phyloP scores from a whole-genome alignment of 2,329 filamentous ascomycete species.

The Scedosporium dehoogii region DNA sequence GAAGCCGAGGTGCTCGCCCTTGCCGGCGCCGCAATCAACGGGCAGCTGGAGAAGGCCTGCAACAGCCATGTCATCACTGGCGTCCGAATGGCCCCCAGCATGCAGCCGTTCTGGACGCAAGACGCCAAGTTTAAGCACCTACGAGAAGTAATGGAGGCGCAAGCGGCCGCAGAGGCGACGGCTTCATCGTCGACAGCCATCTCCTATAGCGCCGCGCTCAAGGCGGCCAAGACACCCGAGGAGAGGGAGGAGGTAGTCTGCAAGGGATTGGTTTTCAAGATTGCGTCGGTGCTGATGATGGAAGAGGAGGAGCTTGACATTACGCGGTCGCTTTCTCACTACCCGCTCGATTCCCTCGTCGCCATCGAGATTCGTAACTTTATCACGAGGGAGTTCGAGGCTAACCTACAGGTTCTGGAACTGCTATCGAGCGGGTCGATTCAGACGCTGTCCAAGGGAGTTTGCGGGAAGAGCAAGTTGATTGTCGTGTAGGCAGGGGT shows the following conservation, averaged over 20 bases:
- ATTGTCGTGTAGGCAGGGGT: neutral
- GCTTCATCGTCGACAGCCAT: conserved; percentile 17
- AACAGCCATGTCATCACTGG: conserved; percentile 44
- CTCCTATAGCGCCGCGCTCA: conserved; percentile 33
- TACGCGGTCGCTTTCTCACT: conserved; percentile 19
- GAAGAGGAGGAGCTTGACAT: conserved; percentile 38
- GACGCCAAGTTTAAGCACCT: conserved; percentile 46
- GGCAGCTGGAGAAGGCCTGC: conserved; percentile 29
- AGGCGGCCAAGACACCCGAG: conserved; percentile 28
- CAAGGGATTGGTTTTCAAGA: conserved; percentile 34
- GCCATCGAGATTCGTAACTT: conserved; percentile 41
- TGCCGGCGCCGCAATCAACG: conserved; percentile 38
- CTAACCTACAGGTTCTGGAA: conserved; percentile 42
- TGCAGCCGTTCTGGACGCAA: conserved; percentile 41
- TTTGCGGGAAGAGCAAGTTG: conserved; percentile 36
- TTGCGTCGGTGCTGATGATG: conserved; percentile 38
- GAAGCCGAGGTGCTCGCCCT: conserved; percentile 45
- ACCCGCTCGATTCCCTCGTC: conserved; percentile 35
- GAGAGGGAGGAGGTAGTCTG: conserved; percentile 36
- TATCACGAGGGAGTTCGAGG: conserved; percentile 38
- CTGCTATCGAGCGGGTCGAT: conserved; percentile 40
- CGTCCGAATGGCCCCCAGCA: conserved; percentile 34
- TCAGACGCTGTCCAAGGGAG: conserved; percentile 34
- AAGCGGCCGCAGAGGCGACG: conserved; percentile 23
- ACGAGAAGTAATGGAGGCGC: conserved; percentile 27